phyloP scores from a whole-genome alignment of 306 rosid genomes.

The Pyrus pyrifolia region DNA sequence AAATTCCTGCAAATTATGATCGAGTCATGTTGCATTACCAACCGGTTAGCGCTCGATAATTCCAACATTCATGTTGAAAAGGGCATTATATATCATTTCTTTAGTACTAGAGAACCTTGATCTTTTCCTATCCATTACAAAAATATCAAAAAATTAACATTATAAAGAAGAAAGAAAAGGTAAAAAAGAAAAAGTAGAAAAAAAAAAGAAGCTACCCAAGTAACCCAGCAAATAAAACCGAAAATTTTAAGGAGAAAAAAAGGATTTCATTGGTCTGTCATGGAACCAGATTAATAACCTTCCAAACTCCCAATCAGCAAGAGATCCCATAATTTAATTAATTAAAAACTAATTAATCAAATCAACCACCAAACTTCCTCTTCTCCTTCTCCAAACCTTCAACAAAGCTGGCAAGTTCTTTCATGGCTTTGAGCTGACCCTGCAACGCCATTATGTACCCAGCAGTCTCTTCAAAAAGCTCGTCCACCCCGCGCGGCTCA shows the following conservation, averaged over 20 bases:
- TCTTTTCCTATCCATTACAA: constrained; percentile 16
- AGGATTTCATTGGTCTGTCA: constrained; percentile 6
- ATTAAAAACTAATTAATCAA: background rate
- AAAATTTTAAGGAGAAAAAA: background rate
- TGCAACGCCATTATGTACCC: constrained; percentile 68
- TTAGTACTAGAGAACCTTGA: constrained; percentile 3
- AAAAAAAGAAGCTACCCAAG: constrained; percentile 1
- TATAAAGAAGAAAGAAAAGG: constrained; percentile 1
- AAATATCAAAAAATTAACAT: constrained; percentile 17
- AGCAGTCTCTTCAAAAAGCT: constrained; percentile 85
- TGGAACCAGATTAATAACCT: background rate
- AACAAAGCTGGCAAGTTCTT: constrained; percentile 49
- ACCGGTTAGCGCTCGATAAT: background rate
- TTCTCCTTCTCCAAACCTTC: constrained; percentile 60
- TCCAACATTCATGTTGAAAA: constrained; percentile 11
- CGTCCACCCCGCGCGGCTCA: constrained; percentile 59
- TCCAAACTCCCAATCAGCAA: background rate
- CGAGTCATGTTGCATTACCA: too few species aligned
- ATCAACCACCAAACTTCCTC: constrained; percentile 60
- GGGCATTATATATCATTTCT: background rate
- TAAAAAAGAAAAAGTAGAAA: background rate
- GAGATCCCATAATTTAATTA: background rate
- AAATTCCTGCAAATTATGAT: background rate
- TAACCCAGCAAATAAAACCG: constrained; percentile 4
- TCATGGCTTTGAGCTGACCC: constrained; percentile 66